Conservation (phyloP, 768 basidiomycete species). For the Pisolithus tinctorius region DNA sequence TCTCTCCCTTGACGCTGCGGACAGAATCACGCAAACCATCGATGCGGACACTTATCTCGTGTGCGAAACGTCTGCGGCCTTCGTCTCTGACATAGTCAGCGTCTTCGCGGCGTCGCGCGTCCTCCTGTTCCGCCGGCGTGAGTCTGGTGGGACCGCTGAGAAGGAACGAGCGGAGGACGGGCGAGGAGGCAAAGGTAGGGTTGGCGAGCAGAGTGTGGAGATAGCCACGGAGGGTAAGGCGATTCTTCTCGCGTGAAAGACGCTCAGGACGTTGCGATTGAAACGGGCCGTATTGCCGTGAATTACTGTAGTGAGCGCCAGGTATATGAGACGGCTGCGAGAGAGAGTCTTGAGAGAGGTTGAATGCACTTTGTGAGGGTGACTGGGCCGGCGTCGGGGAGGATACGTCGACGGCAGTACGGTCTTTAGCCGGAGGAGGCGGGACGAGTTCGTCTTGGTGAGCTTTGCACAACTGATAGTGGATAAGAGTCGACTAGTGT, state of each 20-base stretch:
- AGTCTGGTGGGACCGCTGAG: constrained; percentile 68
- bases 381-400: constrained; percentile 1
- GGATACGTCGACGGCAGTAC: constrained; percentile 54
- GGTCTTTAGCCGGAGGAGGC: constrained; percentile 84
- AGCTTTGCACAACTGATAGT: constrained; percentile 68
- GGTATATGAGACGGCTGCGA: constrained; percentile 66
- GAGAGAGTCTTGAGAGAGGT: constrained; percentile 35
- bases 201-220: constrained; percentile 73
- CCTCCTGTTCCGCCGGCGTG: constrained; percentile 66
- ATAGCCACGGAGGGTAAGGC: constrained; percentile 89
- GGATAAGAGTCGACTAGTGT: constrained; percentile 6
- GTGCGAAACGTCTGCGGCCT: constrained; percentile 76
- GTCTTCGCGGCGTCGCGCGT: constrained; percentile 75
- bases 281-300: constrained; percentile 36
- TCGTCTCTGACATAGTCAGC: constrained; percentile 85
- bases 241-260: constrained; percentile 87
- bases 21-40: constrained; percentile 80
- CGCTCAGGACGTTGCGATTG: constrained; percentile 25
- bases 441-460: constrained; percentile 80
- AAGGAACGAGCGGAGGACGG: constrained; percentile 82
- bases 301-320: constrained; percentile 36
- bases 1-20: constrained; percentile 84
- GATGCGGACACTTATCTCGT: constrained; percentile 81
- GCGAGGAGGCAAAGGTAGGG: constrained; percentile 71
- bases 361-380: constrained; percentile 1